Evolutionary conservation across 495 filamentous ascomycete species (phyloP), one percentile per base, ranked within the genome.

Genomic region (Aspergillus cavernicola): DNA sequence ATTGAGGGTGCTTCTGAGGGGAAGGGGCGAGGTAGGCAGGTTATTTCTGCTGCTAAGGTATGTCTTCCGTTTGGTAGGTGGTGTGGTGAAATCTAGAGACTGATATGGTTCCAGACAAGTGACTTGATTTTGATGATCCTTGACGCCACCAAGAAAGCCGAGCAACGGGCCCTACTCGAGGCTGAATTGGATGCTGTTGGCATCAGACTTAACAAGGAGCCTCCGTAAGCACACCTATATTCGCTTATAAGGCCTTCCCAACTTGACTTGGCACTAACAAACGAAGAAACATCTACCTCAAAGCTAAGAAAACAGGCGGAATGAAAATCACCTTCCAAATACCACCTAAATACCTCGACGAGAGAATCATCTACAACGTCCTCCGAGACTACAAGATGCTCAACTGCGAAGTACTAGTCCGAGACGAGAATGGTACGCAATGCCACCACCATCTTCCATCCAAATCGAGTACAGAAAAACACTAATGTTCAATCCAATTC

Each of bases 311-410:
- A 64, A 89, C 95, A 6, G 95, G 95, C 41, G 95, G 95, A 31
- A 90, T 97, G 90, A 99, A 97, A 69, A 95, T 97, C 66, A 97
- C 87, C 9, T 99, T 99, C 72, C 86, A 89, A 55, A 75, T 83
- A 26, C 86, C 92, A 6, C 92, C 95, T 7, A 97, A 96, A 65
- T 72, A 84, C 49, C 71, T 99, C 39, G 93, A 97, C 65, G 95
- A 97, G 74, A 97, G 95, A 76, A 95, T 97, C 84, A 80, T 97
- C 56, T 93, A 83, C 73, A 95, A 93, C 73, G 95, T 99, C 63
- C 76, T 97, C 29, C 86, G 89, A 45, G 95, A 99, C 77, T 97
- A 97, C 80, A 97, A 97, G 76, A 91, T 97, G 58, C 83, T 99
- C 44, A 99, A 97, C 74, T 93, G 89, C 70, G 95, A 99, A 62